Evolutionary conservation across 257 asterid species (phyloP).

Genomic region (Solanum gracilifrons): DNA sequence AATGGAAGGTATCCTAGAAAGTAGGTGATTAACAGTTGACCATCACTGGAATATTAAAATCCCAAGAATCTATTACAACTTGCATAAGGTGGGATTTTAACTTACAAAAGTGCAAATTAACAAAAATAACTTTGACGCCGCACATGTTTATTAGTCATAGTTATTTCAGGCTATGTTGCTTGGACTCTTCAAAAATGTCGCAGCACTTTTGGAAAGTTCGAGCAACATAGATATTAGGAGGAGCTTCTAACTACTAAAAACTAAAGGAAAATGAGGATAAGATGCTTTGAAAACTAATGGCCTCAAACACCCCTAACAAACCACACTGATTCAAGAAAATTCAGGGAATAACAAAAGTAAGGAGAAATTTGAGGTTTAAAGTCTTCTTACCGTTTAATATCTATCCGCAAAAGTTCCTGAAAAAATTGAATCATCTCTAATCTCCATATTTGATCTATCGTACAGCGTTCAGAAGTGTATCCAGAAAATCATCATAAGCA

Average conservation of each 20-base stretch:
- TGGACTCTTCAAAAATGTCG: background rate
- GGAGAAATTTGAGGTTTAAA: background rate
- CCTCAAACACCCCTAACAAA: background rate
- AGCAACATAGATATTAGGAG: background rate
- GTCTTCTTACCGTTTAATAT: background rate
- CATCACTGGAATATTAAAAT: background rate
- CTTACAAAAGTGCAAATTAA: background rate
- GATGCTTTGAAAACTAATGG: background rate
- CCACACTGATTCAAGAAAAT: background rate
- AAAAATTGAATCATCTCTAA: background rate
- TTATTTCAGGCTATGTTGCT: background rate
- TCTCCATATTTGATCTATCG: background rate
- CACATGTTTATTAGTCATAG: background rate
- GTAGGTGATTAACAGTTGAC: conserved; percentile 5
- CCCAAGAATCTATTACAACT: background rate
- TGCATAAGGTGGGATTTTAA: background rate
- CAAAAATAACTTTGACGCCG: background rate
- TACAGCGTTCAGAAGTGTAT: background rate
- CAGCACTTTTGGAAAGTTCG: background rate
- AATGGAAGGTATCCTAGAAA: conserved; percentile 7
- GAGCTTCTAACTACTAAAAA: background rate
- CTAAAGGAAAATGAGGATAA: background rate
- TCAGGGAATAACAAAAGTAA: background rate
- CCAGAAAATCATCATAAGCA: background rate
- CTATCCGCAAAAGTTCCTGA: background rate